phyloP scores from a whole-genome alignment of 768 basidiomycete genomes.

The Leccinum boreale region DNA sequence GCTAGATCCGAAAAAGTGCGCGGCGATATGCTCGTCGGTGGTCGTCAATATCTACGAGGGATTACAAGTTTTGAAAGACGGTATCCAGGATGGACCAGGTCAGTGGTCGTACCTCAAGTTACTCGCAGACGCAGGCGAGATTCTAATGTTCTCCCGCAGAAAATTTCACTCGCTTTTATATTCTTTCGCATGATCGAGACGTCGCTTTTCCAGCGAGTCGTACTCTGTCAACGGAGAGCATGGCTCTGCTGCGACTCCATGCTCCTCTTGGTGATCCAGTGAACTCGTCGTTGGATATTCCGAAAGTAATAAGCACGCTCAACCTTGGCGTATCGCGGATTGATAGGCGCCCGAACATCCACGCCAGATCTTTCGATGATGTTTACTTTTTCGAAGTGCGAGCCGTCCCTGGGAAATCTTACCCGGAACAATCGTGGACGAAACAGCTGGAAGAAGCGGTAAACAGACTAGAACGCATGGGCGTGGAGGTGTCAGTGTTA shows the following conservation, averaged over 20 bases:
- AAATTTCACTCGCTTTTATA: conserved; percentile 70
- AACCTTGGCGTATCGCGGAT: conserved; percentile 48
- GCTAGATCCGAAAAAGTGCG: conserved; percentile 45
- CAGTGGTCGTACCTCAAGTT: background rate
- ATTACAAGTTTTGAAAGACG: conserved; percentile 56
- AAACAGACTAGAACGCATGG: conserved; percentile 31
- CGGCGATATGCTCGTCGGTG: conserved; percentile 72
- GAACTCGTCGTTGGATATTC: conserved; percentile 9
- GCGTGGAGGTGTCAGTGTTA: conserved; percentile 38
- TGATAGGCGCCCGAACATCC: conserved; percentile 59
- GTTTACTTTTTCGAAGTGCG: conserved; percentile 64
- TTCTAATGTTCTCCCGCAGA: conserved; percentile 33
- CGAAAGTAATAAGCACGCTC: conserved; percentile 34
- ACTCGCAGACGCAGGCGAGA: background rate
- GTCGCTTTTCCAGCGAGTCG: conserved; percentile 26
- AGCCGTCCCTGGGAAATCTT: background rate
- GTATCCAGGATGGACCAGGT: conserved; percentile 56
- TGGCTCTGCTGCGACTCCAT: conserved; percentile 40
- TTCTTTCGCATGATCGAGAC: conserved; percentile 43
- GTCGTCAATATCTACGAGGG: conserved; percentile 58
- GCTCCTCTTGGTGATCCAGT: background rate
- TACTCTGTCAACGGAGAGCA: conserved; percentile 18
- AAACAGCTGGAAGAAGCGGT: conserved; percentile 35
- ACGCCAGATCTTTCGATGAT: conserved; percentile 47
- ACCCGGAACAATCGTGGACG: conserved; percentile 26